Conservation (phyloP, 331 rosid species). For the Saraca asoca region DNA sequence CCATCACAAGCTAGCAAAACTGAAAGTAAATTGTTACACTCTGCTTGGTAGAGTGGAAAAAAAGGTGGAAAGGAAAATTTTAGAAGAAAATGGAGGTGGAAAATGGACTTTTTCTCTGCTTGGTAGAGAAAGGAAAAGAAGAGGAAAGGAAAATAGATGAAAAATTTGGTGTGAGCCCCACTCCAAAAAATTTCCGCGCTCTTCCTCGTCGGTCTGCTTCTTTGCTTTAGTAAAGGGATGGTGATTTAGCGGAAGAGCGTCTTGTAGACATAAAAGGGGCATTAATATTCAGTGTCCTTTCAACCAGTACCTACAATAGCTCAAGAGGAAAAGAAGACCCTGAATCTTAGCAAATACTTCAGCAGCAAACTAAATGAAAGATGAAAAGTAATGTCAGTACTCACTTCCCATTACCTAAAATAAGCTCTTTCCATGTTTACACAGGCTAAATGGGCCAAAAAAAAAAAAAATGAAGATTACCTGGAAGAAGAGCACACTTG, state of each 20-base stretch:
- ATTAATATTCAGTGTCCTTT: conserved; percentile 72
- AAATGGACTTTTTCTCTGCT: no score
- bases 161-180: no score
- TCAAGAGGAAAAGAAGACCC: conserved; percentile 6
- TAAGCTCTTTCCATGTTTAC: conserved; percentile 7
- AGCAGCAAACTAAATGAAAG: conserved; percentile 3
- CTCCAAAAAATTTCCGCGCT: no score
- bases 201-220: no score
- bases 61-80: no score
- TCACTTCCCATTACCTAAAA: background rate
- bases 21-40: no score
- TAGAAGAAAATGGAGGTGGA: no score
- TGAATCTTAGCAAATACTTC: conserved; percentile 17
- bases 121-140: no score
- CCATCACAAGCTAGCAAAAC: no score
- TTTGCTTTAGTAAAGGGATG: conserved; percentile 45
- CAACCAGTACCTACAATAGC: no score
- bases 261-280: conserved; percentile 90
- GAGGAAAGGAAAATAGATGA: no score
- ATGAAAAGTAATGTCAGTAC: conserved; percentile 17
- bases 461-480: conserved; percentile 13
- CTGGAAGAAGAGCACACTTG: conserved; percentile 33
- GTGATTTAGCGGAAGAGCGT: conserved; percentile 58
- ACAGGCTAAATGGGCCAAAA: conserved; percentile 12
- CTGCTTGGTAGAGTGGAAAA: no score